Conservation (phyloP, 1,284 basidiomycete species). For the Rugiboletus extremiorientalis region DNA sequence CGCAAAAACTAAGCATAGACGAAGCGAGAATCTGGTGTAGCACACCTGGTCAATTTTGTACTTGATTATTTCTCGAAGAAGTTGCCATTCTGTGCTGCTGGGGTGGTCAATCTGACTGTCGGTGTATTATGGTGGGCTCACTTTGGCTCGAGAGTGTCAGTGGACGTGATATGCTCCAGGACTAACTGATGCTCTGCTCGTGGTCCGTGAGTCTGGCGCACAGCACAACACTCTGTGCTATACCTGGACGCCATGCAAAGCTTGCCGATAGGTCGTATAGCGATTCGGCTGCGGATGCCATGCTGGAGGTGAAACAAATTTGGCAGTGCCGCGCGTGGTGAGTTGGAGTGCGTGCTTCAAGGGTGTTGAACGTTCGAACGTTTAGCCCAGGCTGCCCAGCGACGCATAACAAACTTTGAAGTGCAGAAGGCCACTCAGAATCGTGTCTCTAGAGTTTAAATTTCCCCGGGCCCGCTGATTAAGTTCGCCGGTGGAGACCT, state of each 20-base stretch:
- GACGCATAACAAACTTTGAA: no score
- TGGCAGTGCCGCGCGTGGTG: background rate
- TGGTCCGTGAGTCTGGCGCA: constrained; percentile 10
- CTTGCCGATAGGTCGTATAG: constrained; percentile 20
- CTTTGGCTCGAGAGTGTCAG: constrained; percentile 65
- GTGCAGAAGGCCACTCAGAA: no score
- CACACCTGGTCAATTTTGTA: constrained; percentile 63
- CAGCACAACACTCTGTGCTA: constrained; percentile 1
- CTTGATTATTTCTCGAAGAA: constrained; percentile 72
- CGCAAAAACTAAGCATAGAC: background rate
- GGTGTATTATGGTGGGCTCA: constrained; percentile 33
- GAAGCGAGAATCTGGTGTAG: constrained; percentile 1
- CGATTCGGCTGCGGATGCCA: constrained; percentile 21
- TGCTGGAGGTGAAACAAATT: background rate
- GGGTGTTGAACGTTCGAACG: background rate
- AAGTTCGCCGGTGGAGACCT: background rate
- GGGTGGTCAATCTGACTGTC: constrained; percentile 10
- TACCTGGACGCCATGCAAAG: constrained; percentile 52
- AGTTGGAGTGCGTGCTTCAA: background rate
- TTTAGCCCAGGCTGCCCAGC: no score
- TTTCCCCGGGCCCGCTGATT: no score
- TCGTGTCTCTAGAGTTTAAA: no score
- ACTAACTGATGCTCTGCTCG: constrained; percentile 59
- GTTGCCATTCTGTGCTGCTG: constrained; percentile 71
- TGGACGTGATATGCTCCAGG: constrained; percentile 66